Evolutionary conservation across 2,329 filamentous ascomycete genomes (phyloP).

Genomic region (Cytospora piceicola): DNA sequence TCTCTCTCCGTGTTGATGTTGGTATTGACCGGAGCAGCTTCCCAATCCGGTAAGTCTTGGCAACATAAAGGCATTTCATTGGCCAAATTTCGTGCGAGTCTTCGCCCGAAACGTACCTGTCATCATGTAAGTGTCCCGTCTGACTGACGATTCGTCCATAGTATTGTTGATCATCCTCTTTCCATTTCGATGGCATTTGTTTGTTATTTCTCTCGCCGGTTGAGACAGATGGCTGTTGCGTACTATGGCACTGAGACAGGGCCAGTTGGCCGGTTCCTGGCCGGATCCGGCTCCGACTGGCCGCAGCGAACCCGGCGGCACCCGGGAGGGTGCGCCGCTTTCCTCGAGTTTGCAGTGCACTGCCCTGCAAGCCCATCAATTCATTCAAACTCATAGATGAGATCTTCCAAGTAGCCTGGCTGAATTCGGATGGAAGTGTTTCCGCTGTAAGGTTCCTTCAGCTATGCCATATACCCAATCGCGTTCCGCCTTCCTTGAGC

Average conservation of each 20-base stretch:
- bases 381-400: not conserved
- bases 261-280: not conserved
- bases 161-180: not conserved
- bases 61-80: not conserved
- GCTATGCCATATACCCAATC: not conserved
- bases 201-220: not conserved
- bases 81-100: not conserved
- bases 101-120: not conserved
- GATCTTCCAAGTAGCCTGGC: not conserved
- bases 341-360: not conserved
- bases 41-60: slow-evolving; percentile 1
- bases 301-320: not conserved
- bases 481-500: not conserved
- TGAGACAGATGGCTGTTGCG: not conserved
- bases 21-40: not conserved
- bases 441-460: not conserved
- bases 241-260: not conserved
- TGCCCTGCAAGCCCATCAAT: not conserved
- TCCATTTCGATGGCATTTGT: not conserved
- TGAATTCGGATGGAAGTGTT: not conserved
- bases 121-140: not conserved
- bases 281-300: not conserved
- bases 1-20: not conserved
- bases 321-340: not conserved
- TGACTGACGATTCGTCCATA: not conserved